Conservation (phyloP, 352 stramenopile genomes). For the Pythium brassicae region DNA sequence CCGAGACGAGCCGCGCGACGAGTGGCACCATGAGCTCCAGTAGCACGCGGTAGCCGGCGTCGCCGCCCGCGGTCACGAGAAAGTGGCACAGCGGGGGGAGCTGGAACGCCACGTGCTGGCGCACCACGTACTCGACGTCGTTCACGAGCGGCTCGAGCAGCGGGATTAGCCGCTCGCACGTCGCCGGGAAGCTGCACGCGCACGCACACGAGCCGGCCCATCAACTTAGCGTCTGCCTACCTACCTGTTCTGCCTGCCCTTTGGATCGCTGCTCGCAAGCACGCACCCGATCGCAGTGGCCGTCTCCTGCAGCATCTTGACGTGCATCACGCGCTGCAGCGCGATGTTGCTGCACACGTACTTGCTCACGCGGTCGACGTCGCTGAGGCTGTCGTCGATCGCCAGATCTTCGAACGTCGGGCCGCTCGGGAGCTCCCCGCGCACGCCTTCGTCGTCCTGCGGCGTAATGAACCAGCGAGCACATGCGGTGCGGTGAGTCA, state of each 20-base stretch:
- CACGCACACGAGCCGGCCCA: not conserved
- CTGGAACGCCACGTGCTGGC: slow-evolving; percentile 91
- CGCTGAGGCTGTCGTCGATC: slow-evolving; percentile 96
- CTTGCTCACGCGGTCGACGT: slow-evolving; percentile 93
- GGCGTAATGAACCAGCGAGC: too few relatives aligned
- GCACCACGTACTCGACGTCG: slow-evolving; percentile 94
- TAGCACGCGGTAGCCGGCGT: slow-evolving; percentile 66
- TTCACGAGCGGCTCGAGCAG: slow-evolving; percentile 79
- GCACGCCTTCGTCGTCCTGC: slow-evolving; percentile 20
- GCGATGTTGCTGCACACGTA: slow-evolving; percentile 96
- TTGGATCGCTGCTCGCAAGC: not conserved
- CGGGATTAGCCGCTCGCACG: slow-evolving; percentile 87
- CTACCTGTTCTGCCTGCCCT: too few relatives aligned
- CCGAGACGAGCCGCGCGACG: slow-evolving; percentile 71
- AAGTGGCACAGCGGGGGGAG: slow-evolving; percentile 82
- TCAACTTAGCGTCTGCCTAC: too few relatives aligned
- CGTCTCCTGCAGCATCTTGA: slow-evolving; percentile 94
- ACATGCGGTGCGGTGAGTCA: too few relatives aligned
- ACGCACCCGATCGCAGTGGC: slow-evolving; percentile 62
- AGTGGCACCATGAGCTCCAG: slow-evolving; percentile 79
- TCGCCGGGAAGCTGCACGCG: slow-evolving; percentile 59
- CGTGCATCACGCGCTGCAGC: slow-evolving; percentile 96
- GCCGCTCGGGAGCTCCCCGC: slow-evolving; percentile 27
- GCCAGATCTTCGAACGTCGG: slow-evolving; percentile 98
- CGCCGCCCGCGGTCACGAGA: slow-evolving; percentile 33